A percentile compares a stretch with the other conserved stretches of the same genome.
Evolutionary conservation across 1,284 basidiomycete species (phyloP).

Genomic region (Leccinum angustisporum): DNA sequence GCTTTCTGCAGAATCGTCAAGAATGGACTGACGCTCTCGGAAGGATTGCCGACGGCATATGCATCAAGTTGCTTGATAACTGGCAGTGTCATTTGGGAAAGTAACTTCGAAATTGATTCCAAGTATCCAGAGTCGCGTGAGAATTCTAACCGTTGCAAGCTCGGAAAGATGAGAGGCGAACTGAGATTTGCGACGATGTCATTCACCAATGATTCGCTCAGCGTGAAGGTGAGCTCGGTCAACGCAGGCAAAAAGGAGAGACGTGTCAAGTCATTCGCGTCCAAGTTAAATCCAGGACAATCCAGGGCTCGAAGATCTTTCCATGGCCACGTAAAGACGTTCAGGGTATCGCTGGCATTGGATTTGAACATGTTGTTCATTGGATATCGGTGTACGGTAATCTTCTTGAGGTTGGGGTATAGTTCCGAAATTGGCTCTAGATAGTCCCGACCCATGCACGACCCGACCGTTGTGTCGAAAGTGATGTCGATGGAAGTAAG

Average conservation of each 20-base stretch:
- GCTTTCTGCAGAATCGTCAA: neutral
- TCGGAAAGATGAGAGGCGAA: neutral
- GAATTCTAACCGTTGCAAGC: neutral
- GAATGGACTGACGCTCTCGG: neutral
- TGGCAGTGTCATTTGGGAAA: neutral
- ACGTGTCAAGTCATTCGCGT: neutral
- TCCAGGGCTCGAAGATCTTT: neutral
- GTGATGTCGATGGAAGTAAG: neutral
- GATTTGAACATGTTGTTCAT: neutral
- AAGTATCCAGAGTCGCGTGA: neutral
- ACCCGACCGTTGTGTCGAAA: neutral
- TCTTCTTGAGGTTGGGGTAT: neutral
- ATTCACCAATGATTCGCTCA: neutral
- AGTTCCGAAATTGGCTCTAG: neutral
- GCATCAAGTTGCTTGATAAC: neutral
- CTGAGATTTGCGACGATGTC: neutral
- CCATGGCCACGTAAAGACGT: neutral
- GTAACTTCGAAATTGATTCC: neutral
- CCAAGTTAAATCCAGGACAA: neutral
- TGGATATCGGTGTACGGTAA: neutral
- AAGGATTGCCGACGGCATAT: neutral
- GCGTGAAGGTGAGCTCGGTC: neutral
- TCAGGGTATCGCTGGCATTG: neutral
- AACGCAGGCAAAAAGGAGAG: neutral
- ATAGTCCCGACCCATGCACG: neutral